Percentiles rank a stretch among this genome's conserved stretches.
Evolutionary conservation across 306 rosid genomes (phyloP).

Genomic region (Fragaria ananassa): DNA sequence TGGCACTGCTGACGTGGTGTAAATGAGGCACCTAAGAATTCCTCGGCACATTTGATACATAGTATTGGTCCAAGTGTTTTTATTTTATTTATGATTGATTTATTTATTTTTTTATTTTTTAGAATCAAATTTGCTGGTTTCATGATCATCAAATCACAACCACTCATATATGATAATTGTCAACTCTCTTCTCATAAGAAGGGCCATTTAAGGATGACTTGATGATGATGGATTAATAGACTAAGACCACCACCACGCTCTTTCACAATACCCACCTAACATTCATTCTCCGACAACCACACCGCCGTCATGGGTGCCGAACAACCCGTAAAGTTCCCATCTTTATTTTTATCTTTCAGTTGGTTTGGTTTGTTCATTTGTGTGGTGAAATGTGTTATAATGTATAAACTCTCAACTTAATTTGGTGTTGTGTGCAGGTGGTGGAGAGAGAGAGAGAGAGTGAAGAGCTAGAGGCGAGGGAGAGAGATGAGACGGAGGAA

Average conservation of each 20-base stretch:
- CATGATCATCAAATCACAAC: too few species aligned
- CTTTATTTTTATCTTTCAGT: neutral
- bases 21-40: too few species aligned
- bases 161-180: too few species aligned
- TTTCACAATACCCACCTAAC: neutral
- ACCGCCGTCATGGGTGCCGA: conserved; percentile 58
- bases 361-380: neutral
- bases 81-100: too few species aligned
- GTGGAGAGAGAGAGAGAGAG: conserved; percentile 53
- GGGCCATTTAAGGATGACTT: too few species aligned
- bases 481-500: conserved; percentile 23
- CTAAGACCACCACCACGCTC: neutral
- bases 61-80: too few species aligned
- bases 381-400: neutral
- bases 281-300: conserved; percentile 17
- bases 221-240: neutral
- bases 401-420: conserved; percentile 8
- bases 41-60: too few species aligned
- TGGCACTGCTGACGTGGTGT: too few species aligned
- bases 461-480: conserved; percentile 33
- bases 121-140: too few species aligned
- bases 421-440: conserved; percentile 12
- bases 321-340: conserved; percentile 43
- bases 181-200: too few species aligned
- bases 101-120: too few species aligned